Percentiles rank a stretch among this genome's conserved stretches.
Evolutionary conservation across 164 flowering plant genomes (phyloP).

Genomic region (Paratinospora sagittata): DNA sequence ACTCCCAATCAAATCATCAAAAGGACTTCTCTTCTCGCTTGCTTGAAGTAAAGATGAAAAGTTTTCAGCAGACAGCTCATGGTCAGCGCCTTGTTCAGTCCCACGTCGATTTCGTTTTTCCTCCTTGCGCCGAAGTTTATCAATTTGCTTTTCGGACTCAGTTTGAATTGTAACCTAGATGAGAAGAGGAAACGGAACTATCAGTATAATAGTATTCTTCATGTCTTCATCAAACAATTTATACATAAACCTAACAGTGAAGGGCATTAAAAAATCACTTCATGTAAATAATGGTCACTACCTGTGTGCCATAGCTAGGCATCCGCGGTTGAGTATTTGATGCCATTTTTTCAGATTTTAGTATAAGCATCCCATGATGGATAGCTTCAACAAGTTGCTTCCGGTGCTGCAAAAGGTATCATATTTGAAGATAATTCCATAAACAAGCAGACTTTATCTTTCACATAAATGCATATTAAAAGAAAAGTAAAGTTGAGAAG

Average conservation of each 20-base stretch:
- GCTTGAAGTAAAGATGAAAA: constrained; percentile 88
- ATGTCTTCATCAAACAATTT: neutral
- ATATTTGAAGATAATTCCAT: neutral
- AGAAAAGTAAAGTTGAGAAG: neutral
- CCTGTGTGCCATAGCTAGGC: constrained; percentile 99
- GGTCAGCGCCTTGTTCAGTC: constrained; percentile 54
- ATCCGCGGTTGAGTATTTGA: constrained; percentile 58
- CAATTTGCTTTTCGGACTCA: constrained; percentile 76
- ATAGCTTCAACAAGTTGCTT: constrained; percentile 77
- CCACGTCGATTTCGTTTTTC: constrained; percentile 78
- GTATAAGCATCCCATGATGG: constrained; percentile 53
- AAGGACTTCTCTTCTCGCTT: constrained; percentile 61
- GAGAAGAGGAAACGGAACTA: neutral
- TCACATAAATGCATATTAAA: neutral
- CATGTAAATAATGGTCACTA: constrained; percentile 12
- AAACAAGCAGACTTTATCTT: neutral
- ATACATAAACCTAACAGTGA: neutral
- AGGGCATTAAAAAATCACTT: neutral
- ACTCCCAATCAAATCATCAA: constrained; percentile 75
- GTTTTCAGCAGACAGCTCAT: constrained; percentile 43
- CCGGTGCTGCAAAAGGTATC: constrained; percentile 51
- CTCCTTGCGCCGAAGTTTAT: constrained; percentile 93
- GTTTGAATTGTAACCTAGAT: constrained; percentile 89
- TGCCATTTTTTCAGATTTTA: constrained; percentile 64
- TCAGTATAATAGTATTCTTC: neutral